Evolutionary conservation across 129 eudicot genomes (phyloP), one percentile per base, ranked within the genome.

Genomic region (Erigeron canadensis): DNA sequence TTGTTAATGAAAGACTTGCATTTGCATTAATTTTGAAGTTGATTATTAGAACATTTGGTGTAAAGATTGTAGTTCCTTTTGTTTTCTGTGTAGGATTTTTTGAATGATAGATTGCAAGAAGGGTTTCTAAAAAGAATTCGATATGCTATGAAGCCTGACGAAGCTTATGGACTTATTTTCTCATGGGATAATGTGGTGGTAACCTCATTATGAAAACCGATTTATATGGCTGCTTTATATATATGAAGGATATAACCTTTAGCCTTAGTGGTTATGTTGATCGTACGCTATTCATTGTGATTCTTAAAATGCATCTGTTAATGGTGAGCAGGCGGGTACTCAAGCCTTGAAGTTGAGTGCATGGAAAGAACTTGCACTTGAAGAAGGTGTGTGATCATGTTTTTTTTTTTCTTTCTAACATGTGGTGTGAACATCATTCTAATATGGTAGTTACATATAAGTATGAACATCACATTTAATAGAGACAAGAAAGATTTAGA

Each of bases 131-230:
- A 89, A 75, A 69, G 98, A 53, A 89, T 94, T 63, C 87, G 98
- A 5, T 94, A 94, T 75, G 98, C 98, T 17, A 94, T 94, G 98
- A 94, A 94, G 85, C 98, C 98, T 59, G 98, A 94, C 73, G 98
- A 94, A 84, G 96, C 98, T 21, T 89, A 89, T 80, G 98, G 98
- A 11, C 96, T 93, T 63, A 87, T 93, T 64, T 93, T 93, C 78
- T 93, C 98, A 47, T 93, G 96, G 98, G 98, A 93, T 54, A 92
- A 85, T 83, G 98, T 92, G 46, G 88, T 93, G 91, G 98, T 92
- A 82, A 53, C 74, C 38, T 21, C 67, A 17, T 51, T 17, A 39
- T 39, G 22, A 48, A 28, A 50, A 61, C 18, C 19, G 15, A 16
- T 38, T 28, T 58, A 5, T 41, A 43, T 19, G 54, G 7, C 23